Conservation (phyloP, 306 rosid genomes). For the Pyrus pyrifolia region DNA sequence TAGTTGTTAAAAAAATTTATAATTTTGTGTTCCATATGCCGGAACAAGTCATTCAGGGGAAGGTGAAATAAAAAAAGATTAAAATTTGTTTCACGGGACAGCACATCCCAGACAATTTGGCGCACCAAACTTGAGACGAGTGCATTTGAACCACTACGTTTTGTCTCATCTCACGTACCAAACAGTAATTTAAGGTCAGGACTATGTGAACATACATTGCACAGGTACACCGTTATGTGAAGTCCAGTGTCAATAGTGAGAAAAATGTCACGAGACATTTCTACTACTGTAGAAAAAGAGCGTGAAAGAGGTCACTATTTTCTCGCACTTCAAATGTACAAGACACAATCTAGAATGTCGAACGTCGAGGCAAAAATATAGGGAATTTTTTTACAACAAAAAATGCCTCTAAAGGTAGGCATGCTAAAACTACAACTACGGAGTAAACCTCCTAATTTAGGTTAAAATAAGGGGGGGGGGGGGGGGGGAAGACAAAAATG, state of each 20-base stretch:
- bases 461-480: not conserved
- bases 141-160: too few relatives aligned
- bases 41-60: too few relatives aligned
- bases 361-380: not conserved
- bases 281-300: not conserved
- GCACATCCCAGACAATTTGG: too few relatives aligned
- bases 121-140: too few relatives aligned
- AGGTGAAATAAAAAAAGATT: too few relatives aligned
- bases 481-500: not conserved
- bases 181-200: too few relatives aligned
- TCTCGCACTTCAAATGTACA: slow-evolving; percentile 35
- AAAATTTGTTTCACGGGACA: too few relatives aligned
- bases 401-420: slow-evolving; percentile 25
- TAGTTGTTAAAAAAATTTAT: too few relatives aligned
- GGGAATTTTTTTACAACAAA: slow-evolving; percentile 38
- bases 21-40: too few relatives aligned
- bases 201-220: not conserved
- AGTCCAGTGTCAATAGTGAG: too few relatives aligned
- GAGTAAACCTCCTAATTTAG: slow-evolving; percentile 15
- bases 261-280: not conserved
- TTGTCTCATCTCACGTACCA: too few relatives aligned
- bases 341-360: not conserved
- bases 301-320: slow-evolving; percentile 5
- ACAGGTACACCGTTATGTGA: not conserved
- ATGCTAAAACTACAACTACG: slow-evolving; percentile 9